Evolutionary conservation across 768 basidiomycete genomes (phyloP).

Genomic region (Hebeloma cylindrosporum): DNA sequence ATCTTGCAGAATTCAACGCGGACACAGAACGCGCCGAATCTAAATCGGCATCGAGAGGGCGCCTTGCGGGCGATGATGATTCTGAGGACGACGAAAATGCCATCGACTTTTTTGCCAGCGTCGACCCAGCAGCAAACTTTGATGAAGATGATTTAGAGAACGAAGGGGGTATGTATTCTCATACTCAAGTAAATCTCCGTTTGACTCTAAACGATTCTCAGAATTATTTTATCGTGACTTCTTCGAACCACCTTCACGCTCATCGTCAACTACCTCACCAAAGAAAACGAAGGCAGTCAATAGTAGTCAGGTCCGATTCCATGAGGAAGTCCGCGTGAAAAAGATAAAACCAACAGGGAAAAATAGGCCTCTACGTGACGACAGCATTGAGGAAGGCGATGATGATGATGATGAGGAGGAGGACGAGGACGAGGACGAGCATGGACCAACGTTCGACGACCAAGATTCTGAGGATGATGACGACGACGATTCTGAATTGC

Average conservation of each 20-base stretch:
- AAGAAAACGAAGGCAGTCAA: constrained; percentile 15
- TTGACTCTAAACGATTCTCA: constrained; percentile 24
- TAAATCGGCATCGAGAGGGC: constrained; percentile 57
- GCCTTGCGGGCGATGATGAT: constrained; percentile 48
- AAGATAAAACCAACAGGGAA: constrained; percentile 75
- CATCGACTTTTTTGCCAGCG: constrained; percentile 66
- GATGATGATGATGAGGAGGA: constrained; percentile 29
- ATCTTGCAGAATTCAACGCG: constrained; percentile 82
- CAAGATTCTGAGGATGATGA: constrained; percentile 24
- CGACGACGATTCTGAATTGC: constrained; percentile 46
- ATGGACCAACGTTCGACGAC: too few relatives aligned
- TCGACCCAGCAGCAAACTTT: constrained; percentile 44
- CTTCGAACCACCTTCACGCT: constrained; percentile 60
- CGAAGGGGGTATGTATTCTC: constrained; percentile 36
- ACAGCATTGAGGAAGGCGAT: constrained; percentile 35
- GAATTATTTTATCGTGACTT: constrained; percentile 76
- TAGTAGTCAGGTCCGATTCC: constrained; percentile 65
- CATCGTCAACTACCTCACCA: constrained; percentile 15
- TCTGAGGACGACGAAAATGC: constrained; percentile 56
- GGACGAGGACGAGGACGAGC: constrained; percentile 20
- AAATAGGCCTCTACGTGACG: constrained; percentile 53
- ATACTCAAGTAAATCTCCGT: constrained; percentile 1
- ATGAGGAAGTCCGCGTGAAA: constrained; percentile 78
- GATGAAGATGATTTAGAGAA: constrained; percentile 48
- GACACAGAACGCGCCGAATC: constrained; percentile 81